Base-by-base conservation (phyloP, 768 basidiomycete genomes). In the Megacollybia marginata region DNA sequence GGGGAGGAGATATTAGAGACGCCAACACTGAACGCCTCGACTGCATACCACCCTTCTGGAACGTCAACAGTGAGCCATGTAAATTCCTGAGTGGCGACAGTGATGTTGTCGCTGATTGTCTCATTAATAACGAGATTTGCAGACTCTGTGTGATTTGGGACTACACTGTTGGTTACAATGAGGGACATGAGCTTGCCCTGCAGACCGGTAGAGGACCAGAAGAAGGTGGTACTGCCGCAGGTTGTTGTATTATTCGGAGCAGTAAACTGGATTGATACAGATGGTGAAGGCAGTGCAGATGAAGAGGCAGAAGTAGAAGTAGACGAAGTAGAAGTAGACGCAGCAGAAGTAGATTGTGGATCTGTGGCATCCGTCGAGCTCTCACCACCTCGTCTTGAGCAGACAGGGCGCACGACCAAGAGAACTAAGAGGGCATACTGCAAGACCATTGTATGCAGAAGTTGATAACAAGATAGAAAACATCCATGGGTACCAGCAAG, bases 61-160 rank as follows among this genome's bases (percentile, higher is more conserved):
- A 64, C 59, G 48, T 59, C 54, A 19, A 62, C 59, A 8, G 52
- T 38, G 23, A 48, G 31, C 59, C 61, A 62, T n/a, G 43, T 45
- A 36, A 55, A 52, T n/a, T 40, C 23, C 5, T 54, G 44, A 3
- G 55, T 49, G 9, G 54, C 46, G 1, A 55, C 47, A 7, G 55
- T 33, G n/a, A 57, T 47, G 43, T 52, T 48, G n/a, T 53, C 59
- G 2, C 57, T 44, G 2, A 64, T 44, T 23, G 52, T 54, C 36
- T 51, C 58, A 12, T 53, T 47, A n/a, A 44, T 10, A 20, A 38
- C 32, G 2, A 36, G 38, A 18, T 28, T 48, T 55, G 13, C 46
- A 34, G 5, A 50, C 44, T 48, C 33, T 49, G 53, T n/a, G 50
- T 52, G 49, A 57, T 44, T 23, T 13, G 44, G 20, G 13, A 23